A percentile compares a stretch with the other conserved stretches of the same genome.
phyloP scores from a whole-genome alignment of 306 rosid species.

The Glycine soja region DNA sequence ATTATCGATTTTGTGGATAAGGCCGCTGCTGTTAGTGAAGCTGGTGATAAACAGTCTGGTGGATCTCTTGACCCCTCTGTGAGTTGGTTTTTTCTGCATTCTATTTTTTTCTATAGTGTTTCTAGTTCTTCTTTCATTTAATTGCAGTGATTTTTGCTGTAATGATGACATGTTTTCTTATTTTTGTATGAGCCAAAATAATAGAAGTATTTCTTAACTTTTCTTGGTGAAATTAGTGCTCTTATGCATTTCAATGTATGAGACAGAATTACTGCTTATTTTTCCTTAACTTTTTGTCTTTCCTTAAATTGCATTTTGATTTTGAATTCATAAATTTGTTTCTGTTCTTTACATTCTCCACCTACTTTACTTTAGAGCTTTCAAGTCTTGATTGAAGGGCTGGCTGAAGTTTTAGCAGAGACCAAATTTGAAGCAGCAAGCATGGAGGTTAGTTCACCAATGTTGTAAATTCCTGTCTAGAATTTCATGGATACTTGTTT shows the following conservation, averaged over 20 bases:
- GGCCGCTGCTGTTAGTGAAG: conserved; percentile 49
- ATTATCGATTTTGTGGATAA: conserved; percentile 52
- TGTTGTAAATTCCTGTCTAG: conserved; percentile 14
- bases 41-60: conserved; percentile 41
- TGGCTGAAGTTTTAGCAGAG: conserved; percentile 58
- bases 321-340: conserved; percentile 16
- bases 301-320: conserved; percentile 14
- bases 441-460: conserved; percentile 61
- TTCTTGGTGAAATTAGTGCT: conserved; percentile 10
- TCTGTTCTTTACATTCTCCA: conserved; percentile 33
- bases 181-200: background rate
- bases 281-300: conserved; percentile 21
- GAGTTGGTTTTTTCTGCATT: conserved; percentile 59
- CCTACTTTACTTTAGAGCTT: conserved; percentile 62
- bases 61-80: conserved; percentile 70
- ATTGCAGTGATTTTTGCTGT: background rate
- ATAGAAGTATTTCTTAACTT: background rate
- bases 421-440: conserved; percentile 57
- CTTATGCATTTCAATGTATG: conserved; percentile 8
- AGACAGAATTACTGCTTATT: conserved; percentile 2
- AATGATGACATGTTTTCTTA: background rate
- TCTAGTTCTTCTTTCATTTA: conserved; percentile 35
- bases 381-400: conserved; percentile 69
- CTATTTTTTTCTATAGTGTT: conserved; percentile 23
- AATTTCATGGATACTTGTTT: conserved; percentile 21